Conservation (phyloP, 306 rosid genomes). For the Cyamopsis tetragonoloba region DNA sequence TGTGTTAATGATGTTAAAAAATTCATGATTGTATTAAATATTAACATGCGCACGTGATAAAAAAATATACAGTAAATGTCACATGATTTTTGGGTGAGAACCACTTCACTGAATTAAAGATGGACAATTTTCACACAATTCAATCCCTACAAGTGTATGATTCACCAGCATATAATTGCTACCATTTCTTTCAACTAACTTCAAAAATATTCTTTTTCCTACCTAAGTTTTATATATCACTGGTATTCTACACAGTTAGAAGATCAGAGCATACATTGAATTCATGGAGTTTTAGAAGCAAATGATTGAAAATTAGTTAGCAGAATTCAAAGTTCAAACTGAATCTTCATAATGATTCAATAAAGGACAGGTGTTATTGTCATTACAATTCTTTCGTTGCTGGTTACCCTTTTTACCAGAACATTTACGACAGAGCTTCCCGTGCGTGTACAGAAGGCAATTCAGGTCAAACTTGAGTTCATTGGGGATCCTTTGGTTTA, state of each 20-base stretch:
- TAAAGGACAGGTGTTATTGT: conserved; percentile 56
- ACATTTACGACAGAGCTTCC: conserved; percentile 71
- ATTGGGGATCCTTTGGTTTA: conserved; percentile 73
- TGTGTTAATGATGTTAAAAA: too few relatives aligned
- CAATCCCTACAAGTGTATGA: not conserved
- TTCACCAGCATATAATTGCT: conserved; percentile 1
- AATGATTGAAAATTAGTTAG: not conserved
- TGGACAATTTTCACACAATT: not conserved
- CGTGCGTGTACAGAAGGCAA: conserved; percentile 84
- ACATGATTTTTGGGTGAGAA: too few relatives aligned
- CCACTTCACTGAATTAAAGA: not conserved
- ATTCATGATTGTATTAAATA: too few relatives aligned
- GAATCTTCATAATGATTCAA: conserved; percentile 36
- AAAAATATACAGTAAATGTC: too few relatives aligned
- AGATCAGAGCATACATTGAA: not conserved
- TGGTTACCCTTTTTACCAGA: conserved; percentile 45
- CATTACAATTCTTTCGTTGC: conserved; percentile 36
- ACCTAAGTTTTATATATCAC: not conserved
- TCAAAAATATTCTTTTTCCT: not conserved
- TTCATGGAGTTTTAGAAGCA: not conserved
- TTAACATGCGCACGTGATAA: too few relatives aligned
- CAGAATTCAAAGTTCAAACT: conserved; percentile 18
- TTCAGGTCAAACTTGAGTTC: conserved; percentile 86
- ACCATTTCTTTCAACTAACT: not conserved
- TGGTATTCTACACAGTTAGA: not conserved